Conservation (phyloP, 2,329 filamentous ascomycete genomes). For the Aspergillus nomiae region DNA sequence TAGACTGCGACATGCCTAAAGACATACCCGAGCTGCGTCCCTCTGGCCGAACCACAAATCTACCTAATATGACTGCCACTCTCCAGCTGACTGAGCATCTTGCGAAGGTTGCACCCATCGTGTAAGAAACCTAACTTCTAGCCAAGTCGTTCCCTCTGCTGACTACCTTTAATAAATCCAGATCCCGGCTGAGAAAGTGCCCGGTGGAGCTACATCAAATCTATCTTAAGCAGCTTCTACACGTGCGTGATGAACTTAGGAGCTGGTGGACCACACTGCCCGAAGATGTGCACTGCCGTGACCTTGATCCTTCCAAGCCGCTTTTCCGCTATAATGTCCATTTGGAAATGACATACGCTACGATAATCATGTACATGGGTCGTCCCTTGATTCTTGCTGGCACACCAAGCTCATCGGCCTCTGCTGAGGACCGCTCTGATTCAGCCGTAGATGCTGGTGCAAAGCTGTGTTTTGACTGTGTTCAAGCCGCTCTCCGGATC, state of each 20-base stretch:
- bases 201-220: slow-evolving; percentile 26
- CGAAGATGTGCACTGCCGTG: slow-evolving; percentile 28
- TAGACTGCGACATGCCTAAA: slow-evolving; percentile 52
- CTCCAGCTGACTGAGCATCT: slow-evolving; percentile 40
- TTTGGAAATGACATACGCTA: slow-evolving; percentile 50
- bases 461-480: slow-evolving; percentile 47
- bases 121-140: slow-evolving; percentile 15
- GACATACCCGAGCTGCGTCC: slow-evolving; percentile 43
- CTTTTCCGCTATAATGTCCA: slow-evolving; percentile 50
- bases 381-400: slow-evolving; percentile 48
- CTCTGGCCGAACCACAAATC: slow-evolving; percentile 36
- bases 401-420: slow-evolving; percentile 5
- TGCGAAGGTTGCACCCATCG: slow-evolving; percentile 31
- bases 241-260: slow-evolving; percentile 27
- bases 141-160: no score
- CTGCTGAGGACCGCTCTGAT: background rate
- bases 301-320: slow-evolving; percentile 36
- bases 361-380: slow-evolving; percentile 52
- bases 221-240: slow-evolving; percentile 31
- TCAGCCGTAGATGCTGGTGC: background rate
- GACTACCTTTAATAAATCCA: background rate
- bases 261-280: slow-evolving; percentile 36
- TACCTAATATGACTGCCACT: slow-evolving; percentile 44
- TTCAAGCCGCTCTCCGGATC: slow-evolving; percentile 49
- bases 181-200: slow-evolving; percentile 25